A percentile compares a stretch with the other conserved stretches of the same genome.
Evolutionary conservation across 352 stramenopile genomes (phyloP).

Genomic region (Globisporangium megalacanthum): DNA sequence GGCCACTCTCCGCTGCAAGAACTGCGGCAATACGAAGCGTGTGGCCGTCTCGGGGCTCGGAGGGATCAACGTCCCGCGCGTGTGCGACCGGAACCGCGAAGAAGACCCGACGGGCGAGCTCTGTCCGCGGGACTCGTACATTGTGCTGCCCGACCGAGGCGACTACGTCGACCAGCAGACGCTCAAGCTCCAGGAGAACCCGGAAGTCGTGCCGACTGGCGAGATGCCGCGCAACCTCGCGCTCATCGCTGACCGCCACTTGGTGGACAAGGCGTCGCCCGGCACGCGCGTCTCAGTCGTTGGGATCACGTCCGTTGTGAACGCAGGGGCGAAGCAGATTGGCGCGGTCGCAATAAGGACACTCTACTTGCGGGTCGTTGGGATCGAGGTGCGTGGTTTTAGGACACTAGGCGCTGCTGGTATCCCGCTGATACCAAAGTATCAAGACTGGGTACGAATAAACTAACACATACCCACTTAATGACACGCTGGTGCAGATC

Average conservation of each 20-base stretch:
- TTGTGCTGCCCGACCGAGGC: constrained; percentile 92
- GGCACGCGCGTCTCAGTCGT: constrained; percentile 96
- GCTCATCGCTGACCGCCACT: constrained; percentile 91
- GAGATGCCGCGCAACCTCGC: constrained; percentile 98
- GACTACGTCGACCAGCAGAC: constrained; percentile 98
- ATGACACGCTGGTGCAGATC: constrained; percentile 43
- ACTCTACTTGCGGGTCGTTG: constrained; percentile 94
- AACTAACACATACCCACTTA: neutral
- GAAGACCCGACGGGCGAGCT: constrained; percentile 40
- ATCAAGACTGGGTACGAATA: too few relatives aligned
- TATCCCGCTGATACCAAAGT: too few relatives aligned
- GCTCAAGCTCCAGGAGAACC: constrained; percentile 97
- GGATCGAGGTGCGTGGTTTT: constrained; percentile 80
- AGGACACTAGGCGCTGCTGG: too few relatives aligned
- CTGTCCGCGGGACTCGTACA: constrained; percentile 90
- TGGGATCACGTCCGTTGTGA: constrained; percentile 94
- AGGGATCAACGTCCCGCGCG: constrained; percentile 75
- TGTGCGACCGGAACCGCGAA: constrained; percentile 73
- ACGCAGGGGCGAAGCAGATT: constrained; percentile 63
- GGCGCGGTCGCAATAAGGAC: constrained; percentile 87
- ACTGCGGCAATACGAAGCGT: constrained; percentile 72
- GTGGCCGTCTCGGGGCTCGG: constrained; percentile 58
- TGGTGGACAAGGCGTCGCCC: constrained; percentile 94
- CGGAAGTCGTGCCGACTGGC: constrained; percentile 95
- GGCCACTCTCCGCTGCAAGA: constrained; percentile 89